A percentile compares a stretch with the other conserved stretches of the same genome.
Evolutionary conservation across 106 monocot genomes (phyloP).

Genomic region (Dendrobium catenatum): DNA sequence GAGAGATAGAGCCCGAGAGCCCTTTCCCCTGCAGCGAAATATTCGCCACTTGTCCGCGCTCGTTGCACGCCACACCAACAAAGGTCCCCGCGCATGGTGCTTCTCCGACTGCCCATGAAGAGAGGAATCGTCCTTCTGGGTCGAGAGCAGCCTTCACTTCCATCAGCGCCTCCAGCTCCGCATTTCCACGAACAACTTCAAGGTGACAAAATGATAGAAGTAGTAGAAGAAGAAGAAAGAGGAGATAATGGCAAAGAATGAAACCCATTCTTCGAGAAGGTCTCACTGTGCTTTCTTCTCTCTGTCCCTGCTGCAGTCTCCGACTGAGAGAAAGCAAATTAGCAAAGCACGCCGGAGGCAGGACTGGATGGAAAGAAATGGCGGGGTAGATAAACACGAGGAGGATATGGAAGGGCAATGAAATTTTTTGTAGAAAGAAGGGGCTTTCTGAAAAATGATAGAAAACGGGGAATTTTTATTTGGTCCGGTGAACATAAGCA

Average conservation of each 20-base stretch:
- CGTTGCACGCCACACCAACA: constrained; percentile 47
- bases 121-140: constrained; percentile 40
- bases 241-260: constrained; percentile 3
- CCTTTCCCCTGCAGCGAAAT: constrained; percentile 84
- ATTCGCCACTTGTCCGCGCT: constrained; percentile 52
- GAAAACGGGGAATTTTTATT: no score
- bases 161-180: constrained; percentile 59
- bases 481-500: no score
- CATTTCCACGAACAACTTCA: neutral
- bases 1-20: constrained; percentile 47
- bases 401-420: neutral
- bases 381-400: neutral
- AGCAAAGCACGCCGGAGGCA: neutral
- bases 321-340: neutral
- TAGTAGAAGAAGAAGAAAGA: neutral
- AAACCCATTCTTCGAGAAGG: neutral
- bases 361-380: neutral
- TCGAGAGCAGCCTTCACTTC: constrained; percentile 61
- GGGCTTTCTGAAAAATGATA: neutral
- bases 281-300: neutral
- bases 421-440: neutral
- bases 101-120: constrained; percentile 48
- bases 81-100: constrained; percentile 59
- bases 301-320: neutral
- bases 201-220: neutral